phyloP scores from a whole-genome alignment of 169 alveolate genomes.

The Plasmodium fragile region DNA sequence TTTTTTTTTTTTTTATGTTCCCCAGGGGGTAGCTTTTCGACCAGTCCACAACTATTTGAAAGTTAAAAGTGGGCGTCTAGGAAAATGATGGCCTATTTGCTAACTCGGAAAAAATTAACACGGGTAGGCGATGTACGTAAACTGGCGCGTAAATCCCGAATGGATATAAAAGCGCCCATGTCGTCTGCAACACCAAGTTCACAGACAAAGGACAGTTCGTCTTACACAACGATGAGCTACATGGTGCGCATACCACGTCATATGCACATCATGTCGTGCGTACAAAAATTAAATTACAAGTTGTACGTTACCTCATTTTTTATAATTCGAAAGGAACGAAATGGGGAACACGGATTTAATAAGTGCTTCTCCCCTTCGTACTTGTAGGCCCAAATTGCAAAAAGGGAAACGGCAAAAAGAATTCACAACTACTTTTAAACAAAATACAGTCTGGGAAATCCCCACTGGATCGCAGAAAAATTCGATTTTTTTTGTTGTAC shows the following conservation, averaged over 20 bases:
- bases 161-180: not conserved
- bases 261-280: not conserved
- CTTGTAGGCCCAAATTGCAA: not conserved
- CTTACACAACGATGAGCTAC: not conserved
- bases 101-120: not conserved
- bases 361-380: not conserved
- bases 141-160: not conserved
- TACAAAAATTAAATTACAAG: not conserved
- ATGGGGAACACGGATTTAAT: not conserved
- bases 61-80: not conserved
- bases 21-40: not conserved
- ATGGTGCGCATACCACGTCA: not conserved
- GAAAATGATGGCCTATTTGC: not conserved
- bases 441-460: not conserved
- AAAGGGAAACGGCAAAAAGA: not conserved
- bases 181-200: not conserved
- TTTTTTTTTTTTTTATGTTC: not conserved
- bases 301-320: not conserved
- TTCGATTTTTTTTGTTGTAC: not conserved
- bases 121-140: not conserved
- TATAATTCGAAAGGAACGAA: not conserved
- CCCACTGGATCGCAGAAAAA: not conserved
- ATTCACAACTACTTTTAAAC: not conserved
- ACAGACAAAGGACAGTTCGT: not conserved
- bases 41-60: not conserved